These are phyloP conservation scores for Botrytis paeoniae DNA, from an alignment of 2,329 filamentous ascomycete species.

Conservation along the genomic window DNA sequence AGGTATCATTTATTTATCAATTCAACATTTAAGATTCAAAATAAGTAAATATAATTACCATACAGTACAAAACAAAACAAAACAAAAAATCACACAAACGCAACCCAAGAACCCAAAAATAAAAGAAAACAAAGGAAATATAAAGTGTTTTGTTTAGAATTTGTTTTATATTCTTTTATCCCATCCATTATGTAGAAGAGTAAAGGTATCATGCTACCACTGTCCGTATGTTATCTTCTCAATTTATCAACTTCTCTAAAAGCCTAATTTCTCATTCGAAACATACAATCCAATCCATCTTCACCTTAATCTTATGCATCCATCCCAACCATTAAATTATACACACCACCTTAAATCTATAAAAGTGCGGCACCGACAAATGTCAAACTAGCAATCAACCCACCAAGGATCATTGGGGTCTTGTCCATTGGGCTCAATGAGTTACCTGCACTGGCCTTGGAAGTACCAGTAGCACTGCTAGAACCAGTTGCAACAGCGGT, in stretches of 20 bases:
- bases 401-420: conserved; percentile 25
- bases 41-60: not conserved
- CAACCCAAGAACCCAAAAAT: not conserved
- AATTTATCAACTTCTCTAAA: not conserved
- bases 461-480: conserved; percentile 4
- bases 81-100: not conserved
- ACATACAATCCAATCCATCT: conserved; percentile 15
- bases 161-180: not conserved
- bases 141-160: not conserved
- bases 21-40: not conserved
- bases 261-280: not conserved
- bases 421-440: conserved; percentile 24
- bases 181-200: not conserved
- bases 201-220: conserved; percentile 6
- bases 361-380: conserved; percentile 29
- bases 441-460: conserved; percentile 18
- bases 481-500: conserved; percentile 25
- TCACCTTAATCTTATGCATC: not conserved
- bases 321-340: conserved; percentile 9
- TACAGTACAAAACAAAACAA: not conserved
- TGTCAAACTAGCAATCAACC: conserved; percentile 26
- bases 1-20: no score
- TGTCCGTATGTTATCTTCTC: not conserved
- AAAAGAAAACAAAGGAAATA: not conserved
- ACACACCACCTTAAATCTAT: conserved; percentile 17